These are phyloP conservation scores for Pythium rishiriense DNA, from an alignment of 352 stramenopile species.

Conservation along the genomic window DNA sequence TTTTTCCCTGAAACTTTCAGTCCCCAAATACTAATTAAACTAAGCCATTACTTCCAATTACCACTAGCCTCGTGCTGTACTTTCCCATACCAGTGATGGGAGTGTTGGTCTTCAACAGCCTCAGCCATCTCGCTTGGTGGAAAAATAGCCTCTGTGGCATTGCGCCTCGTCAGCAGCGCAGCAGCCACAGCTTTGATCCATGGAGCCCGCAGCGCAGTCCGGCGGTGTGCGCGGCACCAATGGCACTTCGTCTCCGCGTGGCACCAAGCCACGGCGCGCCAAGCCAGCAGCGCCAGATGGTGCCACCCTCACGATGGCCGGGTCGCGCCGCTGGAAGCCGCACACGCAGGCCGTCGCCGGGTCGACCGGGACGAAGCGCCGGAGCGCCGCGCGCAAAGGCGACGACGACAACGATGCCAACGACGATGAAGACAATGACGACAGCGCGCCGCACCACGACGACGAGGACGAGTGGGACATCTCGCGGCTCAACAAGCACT, in stretches of 20 bases:
- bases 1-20: no score
- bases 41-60: not conserved
- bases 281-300: not conserved
- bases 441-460: not conserved
- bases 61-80: not conserved
- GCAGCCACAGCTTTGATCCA: not conserved
- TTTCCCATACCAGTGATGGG: not conserved
- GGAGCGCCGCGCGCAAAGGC: not conserved
- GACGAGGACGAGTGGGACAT: constrained; percentile 53
- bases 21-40: no score
- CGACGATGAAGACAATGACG: not conserved
- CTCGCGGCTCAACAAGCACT: constrained; percentile 68
- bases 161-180: no score
- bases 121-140: no score
- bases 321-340: not conserved
- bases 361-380: not conserved
- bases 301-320: not conserved
- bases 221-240: no score
- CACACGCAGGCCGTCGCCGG: not conserved
- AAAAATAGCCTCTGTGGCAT: not conserved
- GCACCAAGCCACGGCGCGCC: not conserved
- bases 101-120: not conserved
- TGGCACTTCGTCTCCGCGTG: not conserved
- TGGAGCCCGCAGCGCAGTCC: not conserved
- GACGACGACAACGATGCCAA: not conserved